These are phyloP conservation scores for Wickerhamia fluorescens DNA, from an alignment of 805 yeast genomes.

Conservation along the genomic window DNA sequence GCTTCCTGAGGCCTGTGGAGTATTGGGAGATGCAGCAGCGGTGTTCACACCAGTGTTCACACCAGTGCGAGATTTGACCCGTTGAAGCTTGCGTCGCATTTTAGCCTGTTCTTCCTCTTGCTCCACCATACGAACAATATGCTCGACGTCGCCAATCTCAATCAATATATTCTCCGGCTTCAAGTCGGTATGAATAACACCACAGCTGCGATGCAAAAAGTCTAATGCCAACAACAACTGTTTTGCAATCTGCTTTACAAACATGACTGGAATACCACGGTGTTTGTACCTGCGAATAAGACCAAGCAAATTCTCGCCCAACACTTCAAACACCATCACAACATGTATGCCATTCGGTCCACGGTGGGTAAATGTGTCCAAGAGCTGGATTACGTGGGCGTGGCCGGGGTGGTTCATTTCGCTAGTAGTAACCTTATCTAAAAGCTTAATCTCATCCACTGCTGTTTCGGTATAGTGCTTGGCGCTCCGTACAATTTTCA, in stretches of 20 bases:
- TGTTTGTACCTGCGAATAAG: constrained; percentile 72
- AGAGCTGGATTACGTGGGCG: constrained; percentile 66
- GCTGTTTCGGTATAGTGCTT: constrained; percentile 91
- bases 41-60: constrained; percentile 2
- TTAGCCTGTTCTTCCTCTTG: constrained; percentile 46
- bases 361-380: constrained; percentile 77
- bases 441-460: constrained; percentile 78
- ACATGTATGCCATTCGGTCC: constrained; percentile 93
- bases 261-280: constrained; percentile 68
- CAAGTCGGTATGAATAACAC: constrained; percentile 67
- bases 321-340: constrained; percentile 95
- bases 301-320: constrained; percentile 89
- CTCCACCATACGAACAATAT: constrained; percentile 63
- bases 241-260: constrained; percentile 76
- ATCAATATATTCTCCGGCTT: constrained; percentile 73
- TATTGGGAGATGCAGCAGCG: constrained; percentile 3
- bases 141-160: constrained; percentile 79
- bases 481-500: constrained; percentile 90
- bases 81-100: constrained; percentile 35
- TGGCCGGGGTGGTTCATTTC: constrained; percentile 74
- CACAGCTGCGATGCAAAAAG: constrained; percentile 64
- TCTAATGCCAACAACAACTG: constrained; percentile 70
- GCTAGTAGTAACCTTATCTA: constrained; percentile 57
- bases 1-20: constrained; percentile 2
- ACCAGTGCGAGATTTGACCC: constrained; percentile 10